Evolutionary conservation across 169 alveolate species (phyloP).

Genomic region (Plasmodium reichenowi): DNA sequence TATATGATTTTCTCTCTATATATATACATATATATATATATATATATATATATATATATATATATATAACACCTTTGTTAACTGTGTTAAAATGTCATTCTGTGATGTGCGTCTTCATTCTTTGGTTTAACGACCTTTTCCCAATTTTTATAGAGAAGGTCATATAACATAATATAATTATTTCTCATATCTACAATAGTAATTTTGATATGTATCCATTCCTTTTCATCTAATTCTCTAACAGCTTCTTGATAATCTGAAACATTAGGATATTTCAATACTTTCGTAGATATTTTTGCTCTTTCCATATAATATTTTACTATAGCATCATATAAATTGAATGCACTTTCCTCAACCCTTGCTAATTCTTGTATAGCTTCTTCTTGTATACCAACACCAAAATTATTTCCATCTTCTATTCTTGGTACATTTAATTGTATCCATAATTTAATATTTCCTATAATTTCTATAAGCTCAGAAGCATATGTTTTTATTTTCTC

Average conservation of each 20-base stretch:
- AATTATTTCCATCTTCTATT: constrained; percentile 93
- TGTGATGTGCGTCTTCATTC: constrained; percentile 86
- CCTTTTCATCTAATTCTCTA: constrained; percentile 91
- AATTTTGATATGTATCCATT: constrained; percentile 90
- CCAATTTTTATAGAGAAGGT: constrained; percentile 91
- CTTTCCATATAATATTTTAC: constrained; percentile 91
- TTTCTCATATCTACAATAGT: constrained; percentile 92
- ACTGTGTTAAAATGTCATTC: constrained; percentile 84
- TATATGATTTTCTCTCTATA: too few relatives aligned
- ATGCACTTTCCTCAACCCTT: constrained; percentile 92
- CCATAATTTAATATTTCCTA: constrained; percentile 91
- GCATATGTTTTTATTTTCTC: constrained; percentile 88
- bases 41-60: too few relatives aligned
- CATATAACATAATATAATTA: constrained; percentile 91
- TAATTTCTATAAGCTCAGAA: constrained; percentile 89
- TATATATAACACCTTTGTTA: too few relatives aligned
- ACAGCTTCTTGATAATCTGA: constrained; percentile 90
- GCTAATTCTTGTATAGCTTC: constrained; percentile 92
- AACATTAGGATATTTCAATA: constrained; percentile 90
- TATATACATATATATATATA: too few relatives aligned
- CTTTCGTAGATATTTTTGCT: constrained; percentile 91
- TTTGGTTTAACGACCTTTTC: constrained; percentile 90
- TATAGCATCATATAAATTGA: constrained; percentile 88
- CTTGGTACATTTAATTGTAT: constrained; percentile 92
- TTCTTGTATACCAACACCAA: constrained; percentile 93